These are phyloP conservation scores for Vigna trinervia DNA, from an alignment of 306 rosid species.

Conservation along the genomic window DNA sequence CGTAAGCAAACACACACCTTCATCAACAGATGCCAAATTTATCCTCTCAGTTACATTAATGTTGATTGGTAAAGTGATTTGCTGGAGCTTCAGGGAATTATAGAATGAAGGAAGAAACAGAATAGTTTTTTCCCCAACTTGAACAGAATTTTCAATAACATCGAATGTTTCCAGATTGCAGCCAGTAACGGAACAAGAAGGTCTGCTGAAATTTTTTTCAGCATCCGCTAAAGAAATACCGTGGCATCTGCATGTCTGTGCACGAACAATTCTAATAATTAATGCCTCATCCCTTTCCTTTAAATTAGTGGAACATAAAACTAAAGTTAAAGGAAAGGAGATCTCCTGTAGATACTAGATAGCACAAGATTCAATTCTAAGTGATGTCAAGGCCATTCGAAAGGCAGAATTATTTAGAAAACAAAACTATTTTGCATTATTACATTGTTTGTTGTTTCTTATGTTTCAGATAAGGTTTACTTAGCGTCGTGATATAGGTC, in stretches of 20 bases:
- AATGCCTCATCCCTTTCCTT: slow-evolving; percentile 43
- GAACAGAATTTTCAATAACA: slow-evolving; percentile 60
- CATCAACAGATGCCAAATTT: slow-evolving; percentile 70
- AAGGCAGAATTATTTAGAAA: slow-evolving; percentile 14
- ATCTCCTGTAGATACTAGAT: slow-evolving; percentile 10
- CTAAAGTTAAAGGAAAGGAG: not conserved
- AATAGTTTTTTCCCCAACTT: slow-evolving; percentile 67
- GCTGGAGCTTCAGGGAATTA: slow-evolving; percentile 50
- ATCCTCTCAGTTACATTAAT: slow-evolving; percentile 63
- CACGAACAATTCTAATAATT: slow-evolving; percentile 45
- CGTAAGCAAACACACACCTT: slow-evolving; percentile 59
- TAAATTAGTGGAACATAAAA: slow-evolving; percentile 37
- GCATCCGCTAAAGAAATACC: slow-evolving; percentile 61
- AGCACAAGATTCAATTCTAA: slow-evolving; percentile 15
- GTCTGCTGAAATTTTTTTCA: slow-evolving; percentile 40
- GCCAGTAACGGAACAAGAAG: slow-evolving; percentile 68
- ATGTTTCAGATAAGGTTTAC: slow-evolving; percentile 35
- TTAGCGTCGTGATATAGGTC: not conserved
- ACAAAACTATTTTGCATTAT: slow-evolving; percentile 25
- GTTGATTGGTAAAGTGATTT: slow-evolving; percentile 60
- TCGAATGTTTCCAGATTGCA: slow-evolving; percentile 56
- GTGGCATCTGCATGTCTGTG: slow-evolving; percentile 83
- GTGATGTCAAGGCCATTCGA: slow-evolving; percentile 9
- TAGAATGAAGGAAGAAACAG: slow-evolving; percentile 68
- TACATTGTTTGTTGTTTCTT: slow-evolving; percentile 16